These are phyloP conservation scores for Sporothrix pseudoabietina DNA, from an alignment of 2,329 filamentous ascomycete species.

Conservation along the genomic window DNA sequence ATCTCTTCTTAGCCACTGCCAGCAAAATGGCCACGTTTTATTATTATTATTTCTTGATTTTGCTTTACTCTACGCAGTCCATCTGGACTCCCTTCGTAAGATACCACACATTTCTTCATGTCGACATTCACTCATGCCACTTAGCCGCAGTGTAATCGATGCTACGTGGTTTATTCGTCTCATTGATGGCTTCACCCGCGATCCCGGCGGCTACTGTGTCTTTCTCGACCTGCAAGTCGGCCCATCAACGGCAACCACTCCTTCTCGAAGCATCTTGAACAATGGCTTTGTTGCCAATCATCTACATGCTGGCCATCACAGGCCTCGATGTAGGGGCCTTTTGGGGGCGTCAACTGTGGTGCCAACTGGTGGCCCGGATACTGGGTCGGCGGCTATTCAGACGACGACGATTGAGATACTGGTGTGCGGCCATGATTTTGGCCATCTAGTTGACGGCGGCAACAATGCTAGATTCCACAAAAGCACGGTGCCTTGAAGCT, in stretches of 20 bases:
- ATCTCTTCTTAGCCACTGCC: background rate
- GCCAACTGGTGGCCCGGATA: background rate
- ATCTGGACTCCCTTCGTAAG: background rate
- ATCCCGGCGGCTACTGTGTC: background rate
- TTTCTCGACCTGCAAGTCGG: background rate
- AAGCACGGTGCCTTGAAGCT: too few relatives aligned
- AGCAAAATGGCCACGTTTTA: background rate
- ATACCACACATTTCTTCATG: background rate
- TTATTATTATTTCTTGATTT: background rate
- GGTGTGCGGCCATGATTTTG: background rate
- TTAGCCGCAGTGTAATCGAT: background rate
- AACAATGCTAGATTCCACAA: too few relatives aligned
- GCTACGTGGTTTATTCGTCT: background rate
- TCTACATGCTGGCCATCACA: background rate
- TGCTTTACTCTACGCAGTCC: background rate
- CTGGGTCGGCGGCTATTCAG: constrained; percentile 15
- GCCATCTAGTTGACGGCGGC: too few relatives aligned
- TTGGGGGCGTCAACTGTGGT: background rate
- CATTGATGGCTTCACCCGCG: background rate
- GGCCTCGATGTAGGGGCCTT: background rate
- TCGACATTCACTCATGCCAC: too few relatives aligned
- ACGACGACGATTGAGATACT: background rate
- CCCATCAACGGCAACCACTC: background rate
- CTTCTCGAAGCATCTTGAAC: background rate
- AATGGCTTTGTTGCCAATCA: background rate